Percentiles rank a stretch among this genome's conserved stretches.
Evolutionary conservation across 768 basidiomycete species (phyloP).

Genomic region (Lactarius psammicola): DNA sequence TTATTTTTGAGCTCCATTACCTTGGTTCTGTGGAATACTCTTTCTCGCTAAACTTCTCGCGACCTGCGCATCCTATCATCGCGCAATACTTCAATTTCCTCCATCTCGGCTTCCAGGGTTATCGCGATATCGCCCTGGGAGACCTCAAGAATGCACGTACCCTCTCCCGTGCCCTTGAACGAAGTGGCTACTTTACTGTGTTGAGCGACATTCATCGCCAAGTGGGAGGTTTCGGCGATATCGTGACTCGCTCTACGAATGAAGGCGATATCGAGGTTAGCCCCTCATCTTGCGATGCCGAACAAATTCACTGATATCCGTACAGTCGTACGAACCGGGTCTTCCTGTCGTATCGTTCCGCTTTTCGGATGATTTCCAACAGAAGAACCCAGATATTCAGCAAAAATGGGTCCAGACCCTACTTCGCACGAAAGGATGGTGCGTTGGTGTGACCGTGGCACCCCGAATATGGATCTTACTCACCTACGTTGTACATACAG

Average conservation of each 20-base stretch:
- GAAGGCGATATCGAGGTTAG: conserved; percentile 60
- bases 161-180: conserved; percentile 62
- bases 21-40: conserved; percentile 67
- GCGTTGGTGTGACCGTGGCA: background rate
- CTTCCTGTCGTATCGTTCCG: conserved; percentile 54
- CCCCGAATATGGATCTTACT: background rate
- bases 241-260: conserved; percentile 38
- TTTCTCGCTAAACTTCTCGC: conserved; percentile 62
- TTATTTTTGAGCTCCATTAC: conserved; percentile 63
- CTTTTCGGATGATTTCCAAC: conserved; percentile 54
- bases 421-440: conserved; percentile 48
- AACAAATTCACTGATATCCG: conserved; percentile 13
- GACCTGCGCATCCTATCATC: conserved; percentile 59
- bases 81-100: conserved; percentile 64
- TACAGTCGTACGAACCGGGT: conserved; percentile 47
- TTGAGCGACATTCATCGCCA: conserved; percentile 55
- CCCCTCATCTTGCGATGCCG: background rate
- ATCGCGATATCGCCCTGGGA: conserved; percentile 45
- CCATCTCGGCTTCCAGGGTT: conserved; percentile 58
- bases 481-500: conserved; percentile 24
- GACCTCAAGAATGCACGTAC: conserved; percentile 62
- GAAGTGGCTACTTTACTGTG: conserved; percentile 50
- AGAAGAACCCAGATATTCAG: conserved; percentile 53
- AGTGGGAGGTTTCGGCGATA: conserved; percentile 22
- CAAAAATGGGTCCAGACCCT: conserved; percentile 57